Conservation (phyloP, 257 asterid genomes). For the Parsonsia alboflavescens region DNA sequence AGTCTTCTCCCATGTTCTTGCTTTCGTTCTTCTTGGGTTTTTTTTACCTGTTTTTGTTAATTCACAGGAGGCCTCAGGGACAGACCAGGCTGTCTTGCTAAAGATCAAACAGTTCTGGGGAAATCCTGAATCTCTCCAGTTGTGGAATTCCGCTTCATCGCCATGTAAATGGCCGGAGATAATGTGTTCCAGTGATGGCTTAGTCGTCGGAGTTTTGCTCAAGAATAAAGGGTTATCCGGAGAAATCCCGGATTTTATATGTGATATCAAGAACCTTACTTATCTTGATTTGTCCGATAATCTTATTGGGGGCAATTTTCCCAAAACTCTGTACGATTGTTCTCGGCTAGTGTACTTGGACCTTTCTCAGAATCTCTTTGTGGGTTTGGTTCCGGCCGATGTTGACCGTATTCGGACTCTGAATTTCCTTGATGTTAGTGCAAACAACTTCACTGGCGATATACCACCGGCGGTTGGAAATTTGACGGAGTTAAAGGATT, state of each 20-base stretch:
- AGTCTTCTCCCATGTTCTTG: background rate
- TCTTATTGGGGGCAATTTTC: constrained; percentile 45
- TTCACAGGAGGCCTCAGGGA: constrained; percentile 20
- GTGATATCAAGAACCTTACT: constrained; percentile 45
- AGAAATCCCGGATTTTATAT: constrained; percentile 41
- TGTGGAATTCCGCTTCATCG: constrained; percentile 39
- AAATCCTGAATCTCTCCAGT: constrained; percentile 24
- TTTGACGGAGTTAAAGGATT: constrained; percentile 30
- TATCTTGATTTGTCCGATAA: constrained; percentile 41
- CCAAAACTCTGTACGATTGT: constrained; percentile 42
- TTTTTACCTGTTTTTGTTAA: constrained; percentile 19
- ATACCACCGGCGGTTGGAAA: constrained; percentile 66
- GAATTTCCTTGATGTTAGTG: constrained; percentile 42
- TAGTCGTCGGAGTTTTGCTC: constrained; percentile 42
- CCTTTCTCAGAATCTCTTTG: constrained; percentile 57
- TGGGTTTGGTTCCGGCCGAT: constrained; percentile 51
- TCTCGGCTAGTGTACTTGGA: constrained; percentile 44
- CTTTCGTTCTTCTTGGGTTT: constrained; percentile 17
- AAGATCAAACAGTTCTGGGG: constrained; percentile 42
- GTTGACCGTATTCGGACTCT: constrained; percentile 45
- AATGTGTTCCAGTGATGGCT: constrained; percentile 27
- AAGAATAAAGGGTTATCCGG: constrained; percentile 26
- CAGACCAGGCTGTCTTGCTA: constrained; percentile 28
- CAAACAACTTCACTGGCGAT: constrained; percentile 76
- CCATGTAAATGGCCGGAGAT: constrained; percentile 38